A percentile compares a stretch with the other conserved stretches of the same genome.
Conservation (phyloP, 257 asterid species). For the Nyctanthes arbortristis region DNA sequence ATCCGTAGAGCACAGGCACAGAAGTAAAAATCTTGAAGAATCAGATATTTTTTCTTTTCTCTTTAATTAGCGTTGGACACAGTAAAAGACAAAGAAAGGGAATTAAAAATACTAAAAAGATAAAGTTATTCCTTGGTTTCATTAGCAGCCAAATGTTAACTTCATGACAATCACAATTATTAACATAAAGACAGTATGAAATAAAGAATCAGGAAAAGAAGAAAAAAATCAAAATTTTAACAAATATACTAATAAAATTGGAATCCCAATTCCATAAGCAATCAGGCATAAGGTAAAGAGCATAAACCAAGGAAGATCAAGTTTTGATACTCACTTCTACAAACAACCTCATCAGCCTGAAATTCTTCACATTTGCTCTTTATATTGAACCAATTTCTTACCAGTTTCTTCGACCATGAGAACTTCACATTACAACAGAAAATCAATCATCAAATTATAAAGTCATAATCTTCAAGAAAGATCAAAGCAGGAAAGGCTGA, state of each 20-base stretch:
- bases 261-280: background rate
- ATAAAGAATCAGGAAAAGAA: background rate
- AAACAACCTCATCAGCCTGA: conserved; percentile 45
- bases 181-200: background rate
- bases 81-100: background rate
- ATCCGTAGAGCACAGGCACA: background rate
- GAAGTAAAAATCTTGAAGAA: background rate
- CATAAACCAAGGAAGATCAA: background rate
- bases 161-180: background rate
- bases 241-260: background rate
- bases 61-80: background rate
- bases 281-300: background rate
- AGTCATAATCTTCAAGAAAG: conserved; percentile 8
- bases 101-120: background rate
- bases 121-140: background rate
- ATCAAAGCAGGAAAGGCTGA: background rate
- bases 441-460: conserved; percentile 19
- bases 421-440: conserved; percentile 34
- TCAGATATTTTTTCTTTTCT: no score
- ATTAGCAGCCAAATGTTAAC: background rate
- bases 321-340: conserved; percentile 37
- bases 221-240: background rate
- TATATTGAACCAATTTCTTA: conserved; percentile 74
- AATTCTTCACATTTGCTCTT: conserved; percentile 43
- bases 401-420: conserved; percentile 55